Evolutionary conservation across 179 eudicot species (phyloP).

Genomic region (Dionaea muscipula): DNA sequence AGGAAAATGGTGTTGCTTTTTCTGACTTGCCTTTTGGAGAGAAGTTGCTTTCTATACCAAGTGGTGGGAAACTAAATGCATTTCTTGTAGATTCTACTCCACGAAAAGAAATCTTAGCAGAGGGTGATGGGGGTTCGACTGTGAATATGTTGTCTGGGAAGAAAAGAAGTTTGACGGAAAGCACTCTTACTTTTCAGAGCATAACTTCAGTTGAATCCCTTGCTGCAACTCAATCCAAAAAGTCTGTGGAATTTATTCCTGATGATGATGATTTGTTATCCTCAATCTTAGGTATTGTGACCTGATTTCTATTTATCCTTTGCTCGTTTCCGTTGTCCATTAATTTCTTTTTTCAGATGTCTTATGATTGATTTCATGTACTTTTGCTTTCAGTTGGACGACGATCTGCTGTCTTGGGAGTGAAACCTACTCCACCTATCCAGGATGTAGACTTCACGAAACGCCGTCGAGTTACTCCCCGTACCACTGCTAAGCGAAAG

Average conservation of each 20-base stretch:
- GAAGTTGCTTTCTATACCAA: slow-evolving; percentile 35
- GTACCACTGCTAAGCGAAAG: slow-evolving; percentile 58
- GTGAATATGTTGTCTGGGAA: slow-evolving; percentile 38
- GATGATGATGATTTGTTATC: slow-evolving; percentile 86
- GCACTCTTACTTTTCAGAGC: slow-evolving; percentile 71
- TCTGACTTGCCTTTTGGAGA: slow-evolving; percentile 47
- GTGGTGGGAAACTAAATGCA: slow-evolving; percentile 20
- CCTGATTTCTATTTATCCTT: not conserved
- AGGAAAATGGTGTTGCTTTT: slow-evolving; percentile 15
- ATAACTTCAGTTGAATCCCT: slow-evolving; percentile 60
- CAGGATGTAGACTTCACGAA: slow-evolving; percentile 34
- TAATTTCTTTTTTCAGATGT: too few relatives aligned
- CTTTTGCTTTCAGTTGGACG: slow-evolving; percentile 47
- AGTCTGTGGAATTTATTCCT: slow-evolving; percentile 54
- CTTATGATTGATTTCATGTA: not conserved
- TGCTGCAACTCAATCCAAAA: slow-evolving; percentile 45
- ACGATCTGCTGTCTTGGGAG: slow-evolving; percentile 49
- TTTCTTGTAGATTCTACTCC: slow-evolving; percentile 46
- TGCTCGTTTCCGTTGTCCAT: too few relatives aligned
- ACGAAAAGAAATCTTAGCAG: slow-evolving; percentile 15
- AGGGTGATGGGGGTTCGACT: slow-evolving; percentile 29
- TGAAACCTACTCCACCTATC: slow-evolving; percentile 59
- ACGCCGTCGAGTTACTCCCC: slow-evolving; percentile 49
- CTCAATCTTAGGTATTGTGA: slow-evolving; percentile 67
- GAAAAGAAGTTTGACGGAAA: slow-evolving; percentile 84